Evolutionary conservation across 352 stramenopile genomes (phyloP).

Genomic region (Phytophthora pistaciae): DNA sequence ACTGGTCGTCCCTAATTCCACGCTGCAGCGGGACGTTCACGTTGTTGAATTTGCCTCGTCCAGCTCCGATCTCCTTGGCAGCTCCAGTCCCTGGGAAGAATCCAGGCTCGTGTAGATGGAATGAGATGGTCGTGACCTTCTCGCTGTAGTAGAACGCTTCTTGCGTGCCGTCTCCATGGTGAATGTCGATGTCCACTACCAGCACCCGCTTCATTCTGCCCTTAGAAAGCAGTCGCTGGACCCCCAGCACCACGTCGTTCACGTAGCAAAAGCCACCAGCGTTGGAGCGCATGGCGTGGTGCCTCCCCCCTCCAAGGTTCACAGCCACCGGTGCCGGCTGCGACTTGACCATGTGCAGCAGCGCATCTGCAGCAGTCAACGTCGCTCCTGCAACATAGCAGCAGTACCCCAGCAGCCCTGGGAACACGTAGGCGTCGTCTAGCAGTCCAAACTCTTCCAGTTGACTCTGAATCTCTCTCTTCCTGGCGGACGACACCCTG

Average conservation of each 20-base stretch:
- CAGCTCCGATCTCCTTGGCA: conserved; percentile 27
- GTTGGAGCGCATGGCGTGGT: neutral
- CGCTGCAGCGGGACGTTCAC: conserved; percentile 72
- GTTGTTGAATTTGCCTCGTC: conserved; percentile 50
- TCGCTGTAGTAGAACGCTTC: neutral
- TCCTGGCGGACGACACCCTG: neutral
- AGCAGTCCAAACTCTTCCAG: neutral
- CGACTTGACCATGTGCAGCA: neutral
- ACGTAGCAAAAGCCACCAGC: neutral
- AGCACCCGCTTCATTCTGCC: neutral
- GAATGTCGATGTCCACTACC: neutral
- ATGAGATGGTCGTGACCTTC: neutral
- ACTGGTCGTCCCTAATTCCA: conserved; percentile 63
- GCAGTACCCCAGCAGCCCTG: neutral
- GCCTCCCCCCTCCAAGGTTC: neutral
- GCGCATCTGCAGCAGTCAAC: neutral
- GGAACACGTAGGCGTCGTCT: neutral
- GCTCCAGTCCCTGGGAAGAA: neutral
- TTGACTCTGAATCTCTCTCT: neutral
- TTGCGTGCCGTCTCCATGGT: neutral
- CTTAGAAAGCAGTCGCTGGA: neutral
- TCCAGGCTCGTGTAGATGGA: neutral
- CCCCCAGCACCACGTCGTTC: neutral
- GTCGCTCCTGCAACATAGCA: neutral
- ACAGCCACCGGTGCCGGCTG: neutral